Evolutionary conservation across 225 moss, liverwort and hornwort species (phyloP).

Genomic region (Pleurozium schreberi): DNA sequence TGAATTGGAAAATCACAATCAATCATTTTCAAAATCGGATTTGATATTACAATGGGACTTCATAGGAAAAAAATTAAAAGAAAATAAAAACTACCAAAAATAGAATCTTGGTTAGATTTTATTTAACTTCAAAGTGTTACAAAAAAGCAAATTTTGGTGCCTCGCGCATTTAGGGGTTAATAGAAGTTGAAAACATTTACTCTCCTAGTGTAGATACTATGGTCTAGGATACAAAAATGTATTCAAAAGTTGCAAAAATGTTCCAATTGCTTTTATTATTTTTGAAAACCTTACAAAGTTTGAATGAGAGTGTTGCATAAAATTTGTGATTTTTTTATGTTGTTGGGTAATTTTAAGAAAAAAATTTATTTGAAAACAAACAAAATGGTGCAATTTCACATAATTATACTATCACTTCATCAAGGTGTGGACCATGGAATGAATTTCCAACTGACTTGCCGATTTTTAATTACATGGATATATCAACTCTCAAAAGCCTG

Average conservation of each 20-base stretch:
- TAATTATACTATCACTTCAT: not conserved
- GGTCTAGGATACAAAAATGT: not conserved
- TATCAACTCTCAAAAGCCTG: accelerated
- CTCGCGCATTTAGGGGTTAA: too few species aligned
- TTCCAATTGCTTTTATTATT: not conserved
- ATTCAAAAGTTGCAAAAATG: too few species aligned
- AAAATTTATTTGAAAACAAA: not conserved
- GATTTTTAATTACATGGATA: not conserved
- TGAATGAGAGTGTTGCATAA: not conserved
- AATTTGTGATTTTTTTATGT: too few species aligned
- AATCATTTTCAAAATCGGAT: too few species aligned
- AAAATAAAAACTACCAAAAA: too few species aligned
- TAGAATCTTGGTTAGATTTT: too few species aligned
- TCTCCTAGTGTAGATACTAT: accelerated
- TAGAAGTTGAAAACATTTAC: not conserved
- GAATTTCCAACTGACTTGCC: not conserved
- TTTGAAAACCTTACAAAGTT: not conserved
- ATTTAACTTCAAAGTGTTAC: too few species aligned
- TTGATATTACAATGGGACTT: too few species aligned
- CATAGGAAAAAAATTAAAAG: too few species aligned
- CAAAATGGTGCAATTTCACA: not conserved
- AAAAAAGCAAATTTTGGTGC: too few species aligned
- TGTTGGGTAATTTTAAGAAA: not conserved
- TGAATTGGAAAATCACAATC: too few species aligned
- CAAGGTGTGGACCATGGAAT: not conserved